Evolutionary conservation across 768 basidiomycete species (phyloP), one percentile per base, ranked within the genome.

Genomic region (Tremella mesenterica): DNA sequence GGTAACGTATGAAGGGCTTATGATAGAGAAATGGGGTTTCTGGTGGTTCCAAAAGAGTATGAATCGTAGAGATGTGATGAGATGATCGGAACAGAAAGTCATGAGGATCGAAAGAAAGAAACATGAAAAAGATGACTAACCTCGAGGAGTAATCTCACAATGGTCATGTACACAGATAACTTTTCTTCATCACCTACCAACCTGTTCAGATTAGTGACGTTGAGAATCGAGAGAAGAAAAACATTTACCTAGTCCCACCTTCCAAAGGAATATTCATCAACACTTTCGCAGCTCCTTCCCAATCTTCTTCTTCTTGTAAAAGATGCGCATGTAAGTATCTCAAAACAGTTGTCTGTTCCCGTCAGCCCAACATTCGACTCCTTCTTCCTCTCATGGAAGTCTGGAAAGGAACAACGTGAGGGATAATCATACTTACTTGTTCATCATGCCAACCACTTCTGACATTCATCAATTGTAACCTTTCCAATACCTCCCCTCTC

Each of bases 191-290:
- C 90, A 4, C 82, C 76, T 27, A 84, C 77, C 13, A 81, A 75
- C 31, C 84, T 85, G 61, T 26, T 31, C 28, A 26, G 20, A 43
- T 48, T 16, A 52, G 18, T 36, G 36, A 30, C 14, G n/a, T 28
- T 43, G 14, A 45, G 21, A 3, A 0, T 27, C 12, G 21, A 12
- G 27, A 28, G 23, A 4, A n/a, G 16, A 23, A 25, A n/a, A n/a
- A 20, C 31, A 65, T 79, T 62, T 57, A 89, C 92, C 90, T 81
- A 69, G 86, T 83, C 26, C 85, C 84, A 21, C 88, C 85, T 71
- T 97, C 93, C 36, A 95, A 78, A 5, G 89, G 90, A 36, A 97
- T 89, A 34, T 84, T 83, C 81, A 88, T 92, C 36, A 97, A 79
- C 30, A 93, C 85, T 48, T 84, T 83, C 0, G 95, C 95, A 13